These are phyloP conservation scores for Ganoderma resinaceum DNA, from an alignment of 1,284 basidiomycete species.

Conservation along the genomic window DNA sequence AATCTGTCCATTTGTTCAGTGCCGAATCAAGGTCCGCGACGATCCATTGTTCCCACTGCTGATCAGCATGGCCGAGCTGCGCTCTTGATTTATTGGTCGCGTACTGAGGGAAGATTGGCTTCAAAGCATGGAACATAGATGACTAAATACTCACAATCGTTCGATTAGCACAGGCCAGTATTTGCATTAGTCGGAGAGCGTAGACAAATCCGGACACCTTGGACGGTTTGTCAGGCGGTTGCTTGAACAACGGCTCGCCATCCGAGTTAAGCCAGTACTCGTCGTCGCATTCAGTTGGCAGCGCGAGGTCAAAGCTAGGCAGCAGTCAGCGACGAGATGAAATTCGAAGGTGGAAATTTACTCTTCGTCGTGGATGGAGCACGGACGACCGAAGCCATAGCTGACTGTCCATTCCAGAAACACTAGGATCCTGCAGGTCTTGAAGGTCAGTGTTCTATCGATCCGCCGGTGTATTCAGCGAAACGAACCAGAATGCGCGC, in stretches of 20 bases:
- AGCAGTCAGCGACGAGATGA: too few relatives aligned
- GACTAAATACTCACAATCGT: conserved; percentile 57
- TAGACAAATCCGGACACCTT: conserved; percentile 62
- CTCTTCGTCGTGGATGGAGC: conserved; percentile 88
- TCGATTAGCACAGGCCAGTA: conserved; percentile 66
- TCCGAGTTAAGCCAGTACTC: conserved; percentile 68
- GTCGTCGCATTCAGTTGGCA: conserved; percentile 74
- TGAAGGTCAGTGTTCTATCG: background rate
- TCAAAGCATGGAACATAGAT: background rate
- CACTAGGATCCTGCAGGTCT: conserved; percentile 58
- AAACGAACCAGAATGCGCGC: conserved; percentile 74
- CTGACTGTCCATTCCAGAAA: conserved; percentile 68
- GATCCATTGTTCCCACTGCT: conserved; percentile 32
- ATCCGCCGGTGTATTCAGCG: too few relatives aligned
- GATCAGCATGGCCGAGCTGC: conserved; percentile 20
- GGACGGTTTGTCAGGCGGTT: conserved; percentile 60
- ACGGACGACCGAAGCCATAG: conserved; percentile 80
- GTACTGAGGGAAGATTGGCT: conserved; percentile 16
- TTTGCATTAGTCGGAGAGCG: conserved; percentile 65
- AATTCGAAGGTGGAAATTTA: conserved; percentile 42
- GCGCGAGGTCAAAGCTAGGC: conserved; percentile 66
- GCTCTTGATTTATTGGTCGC: conserved; percentile 29
- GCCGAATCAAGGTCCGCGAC: conserved; percentile 33
- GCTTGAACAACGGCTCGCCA: conserved; percentile 50
- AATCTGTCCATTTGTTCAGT: conserved; percentile 33